Conservation (phyloP, 2,329 filamentous ascomycete genomes). For the Fusarium chlamydosporum region DNA sequence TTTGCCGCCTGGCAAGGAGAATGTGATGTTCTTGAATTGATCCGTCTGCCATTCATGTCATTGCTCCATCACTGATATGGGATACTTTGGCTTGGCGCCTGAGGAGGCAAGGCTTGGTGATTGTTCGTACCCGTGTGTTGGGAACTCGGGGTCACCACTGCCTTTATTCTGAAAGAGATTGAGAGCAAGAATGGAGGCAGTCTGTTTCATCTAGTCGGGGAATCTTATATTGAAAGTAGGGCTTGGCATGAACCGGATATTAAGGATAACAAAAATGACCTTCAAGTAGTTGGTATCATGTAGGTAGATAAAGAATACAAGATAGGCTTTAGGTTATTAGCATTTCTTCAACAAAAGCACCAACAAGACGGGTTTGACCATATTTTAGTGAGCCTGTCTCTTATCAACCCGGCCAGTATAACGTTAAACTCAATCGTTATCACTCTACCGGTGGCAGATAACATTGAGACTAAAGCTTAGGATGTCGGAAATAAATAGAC, state of each 20-base stretch:
- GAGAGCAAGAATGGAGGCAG: fast-evolving
- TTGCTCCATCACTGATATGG: neutral
- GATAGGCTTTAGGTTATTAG: neutral
- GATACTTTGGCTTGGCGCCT: neutral
- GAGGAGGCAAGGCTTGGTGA: neutral
- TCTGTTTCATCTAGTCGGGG: neutral
- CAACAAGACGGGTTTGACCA: neutral
- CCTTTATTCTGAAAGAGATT: fast-evolving
- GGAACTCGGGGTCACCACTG: fast-evolving
- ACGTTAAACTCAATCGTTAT: neutral
- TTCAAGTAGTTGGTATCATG: neutral
- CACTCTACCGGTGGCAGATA: too few species aligned
- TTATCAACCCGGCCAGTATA: neutral
- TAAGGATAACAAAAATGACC: fast-evolving
- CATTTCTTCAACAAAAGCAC: neutral
- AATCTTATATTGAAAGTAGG: neutral
- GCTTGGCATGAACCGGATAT: neutral
- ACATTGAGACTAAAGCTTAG: too few species aligned
- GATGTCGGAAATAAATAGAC: too few species aligned
- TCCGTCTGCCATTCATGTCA: neutral
- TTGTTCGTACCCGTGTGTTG: fast-evolving
- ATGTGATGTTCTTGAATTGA: fast-evolving
- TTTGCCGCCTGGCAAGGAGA: neutral
- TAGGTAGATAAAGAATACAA: neutral
- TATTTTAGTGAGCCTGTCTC: neutral